A percentile compares a stretch with the other conserved stretches of the same genome.
Conservation (phyloP, 768 basidiomycete species). For the Coprinopsis cinerea region DNA sequence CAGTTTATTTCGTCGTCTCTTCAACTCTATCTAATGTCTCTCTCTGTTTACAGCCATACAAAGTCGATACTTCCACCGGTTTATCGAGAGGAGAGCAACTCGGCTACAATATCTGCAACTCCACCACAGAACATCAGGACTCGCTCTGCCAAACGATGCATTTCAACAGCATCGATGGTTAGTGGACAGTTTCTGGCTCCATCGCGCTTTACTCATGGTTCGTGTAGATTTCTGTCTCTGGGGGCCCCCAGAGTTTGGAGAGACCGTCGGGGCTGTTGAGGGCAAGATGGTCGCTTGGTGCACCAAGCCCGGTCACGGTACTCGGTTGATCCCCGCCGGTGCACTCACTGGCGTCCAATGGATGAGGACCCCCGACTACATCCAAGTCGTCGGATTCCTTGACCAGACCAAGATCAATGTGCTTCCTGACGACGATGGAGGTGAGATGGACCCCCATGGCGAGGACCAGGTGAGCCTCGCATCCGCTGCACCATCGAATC, state of each 20-base stretch:
- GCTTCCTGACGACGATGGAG: conserved; percentile 52
- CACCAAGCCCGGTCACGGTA: conserved; percentile 63
- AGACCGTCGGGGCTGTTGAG: conserved; percentile 59
- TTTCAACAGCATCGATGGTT: conserved; percentile 40
- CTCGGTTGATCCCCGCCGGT: conserved; percentile 66
- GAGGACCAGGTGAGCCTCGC: conserved; percentile 41
- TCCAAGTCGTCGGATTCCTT: conserved; percentile 57
- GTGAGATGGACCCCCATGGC: conserved; percentile 75
- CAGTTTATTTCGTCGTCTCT: neutral
- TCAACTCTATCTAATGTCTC: conserved; percentile 12
- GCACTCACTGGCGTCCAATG: conserved; percentile 61
- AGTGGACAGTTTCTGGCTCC: conserved; percentile 4
- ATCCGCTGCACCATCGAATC: too few species aligned
- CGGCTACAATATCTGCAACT: conserved; percentile 60
- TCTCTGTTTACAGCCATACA: conserved; percentile 23
- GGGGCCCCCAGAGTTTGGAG: conserved; percentile 47
- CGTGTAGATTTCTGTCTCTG: conserved; percentile 51
- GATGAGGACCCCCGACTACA: conserved; percentile 52
- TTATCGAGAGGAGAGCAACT: conserved; percentile 34
- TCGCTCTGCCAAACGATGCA: conserved; percentile 55
- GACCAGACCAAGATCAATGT: too few species aligned
- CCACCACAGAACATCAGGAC: conserved; percentile 48
- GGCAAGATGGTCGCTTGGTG: conserved; percentile 74
- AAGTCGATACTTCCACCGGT: conserved; percentile 7
- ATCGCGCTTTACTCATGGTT: neutral